Conservation (phyloP, 179 eudicot species). For the Carnegiea gigantea region DNA sequence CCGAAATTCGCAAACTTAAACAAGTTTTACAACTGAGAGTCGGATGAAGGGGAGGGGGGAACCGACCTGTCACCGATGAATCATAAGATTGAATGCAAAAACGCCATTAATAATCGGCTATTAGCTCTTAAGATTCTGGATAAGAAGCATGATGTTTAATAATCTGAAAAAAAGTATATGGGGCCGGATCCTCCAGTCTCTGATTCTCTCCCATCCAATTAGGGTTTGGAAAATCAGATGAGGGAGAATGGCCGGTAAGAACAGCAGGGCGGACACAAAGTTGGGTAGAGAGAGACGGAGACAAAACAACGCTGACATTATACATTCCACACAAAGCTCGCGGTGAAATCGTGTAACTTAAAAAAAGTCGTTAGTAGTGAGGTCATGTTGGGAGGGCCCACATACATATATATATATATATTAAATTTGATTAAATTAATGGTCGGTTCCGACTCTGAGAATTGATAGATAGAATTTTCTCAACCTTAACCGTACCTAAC, state of each 20-base stretch:
- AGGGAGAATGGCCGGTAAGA: conserved; percentile 13
- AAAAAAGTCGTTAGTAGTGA: no score
- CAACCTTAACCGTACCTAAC: no score
- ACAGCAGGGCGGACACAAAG: neutral
- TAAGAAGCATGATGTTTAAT: neutral
- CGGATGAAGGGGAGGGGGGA: neutral
- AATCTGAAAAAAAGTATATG: neutral
- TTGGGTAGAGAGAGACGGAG: conserved; percentile 10
- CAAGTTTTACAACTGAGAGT: neutral
- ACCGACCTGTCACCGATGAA: conserved; percentile 14
- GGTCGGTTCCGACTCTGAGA: no score
- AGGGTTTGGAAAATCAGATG: conserved; percentile 30
- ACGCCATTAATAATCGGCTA: conserved; percentile 6
- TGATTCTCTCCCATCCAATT: conserved; percentile 8
- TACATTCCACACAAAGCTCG: neutral
- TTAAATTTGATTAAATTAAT: no score
- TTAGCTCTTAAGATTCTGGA: neutral
- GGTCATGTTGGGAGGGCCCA: no score
- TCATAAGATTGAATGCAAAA: conserved; percentile 21
- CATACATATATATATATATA: no score
- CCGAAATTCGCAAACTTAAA: neutral
- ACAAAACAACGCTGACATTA: neutral
- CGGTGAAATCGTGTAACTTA: neutral
- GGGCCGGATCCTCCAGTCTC: neutral
- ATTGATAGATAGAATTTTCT: no score